Percentiles rank a stretch among this genome's conserved stretches.
Evolutionary conservation across 345 rosid genomes (phyloP).

Genomic region (Ceriops zippeliana): DNA sequence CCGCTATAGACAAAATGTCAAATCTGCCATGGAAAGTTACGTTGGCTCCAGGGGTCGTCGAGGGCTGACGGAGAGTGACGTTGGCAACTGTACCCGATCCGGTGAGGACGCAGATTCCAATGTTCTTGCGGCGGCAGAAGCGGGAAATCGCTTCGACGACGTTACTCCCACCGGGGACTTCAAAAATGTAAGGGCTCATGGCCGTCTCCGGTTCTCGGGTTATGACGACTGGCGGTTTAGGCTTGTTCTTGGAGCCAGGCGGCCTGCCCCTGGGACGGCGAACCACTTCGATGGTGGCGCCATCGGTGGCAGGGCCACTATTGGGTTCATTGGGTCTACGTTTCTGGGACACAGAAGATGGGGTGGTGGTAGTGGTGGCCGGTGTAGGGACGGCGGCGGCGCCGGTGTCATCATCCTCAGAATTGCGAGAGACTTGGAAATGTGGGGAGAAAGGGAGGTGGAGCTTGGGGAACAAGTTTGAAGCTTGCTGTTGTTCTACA

Average conservation of each 20-base stretch:
- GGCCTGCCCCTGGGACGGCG: constrained; percentile 91
- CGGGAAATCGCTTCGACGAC: constrained; percentile 54
- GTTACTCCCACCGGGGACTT: constrained; percentile 71
- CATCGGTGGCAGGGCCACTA: constrained; percentile 38
- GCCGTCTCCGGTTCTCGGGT: constrained; percentile 63
- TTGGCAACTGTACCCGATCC: constrained; percentile 81
- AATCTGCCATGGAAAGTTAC: constrained; percentile 86
- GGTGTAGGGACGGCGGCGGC: constrained; percentile 7
- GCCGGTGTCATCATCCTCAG: constrained; percentile 26
- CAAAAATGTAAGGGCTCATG: constrained; percentile 89
- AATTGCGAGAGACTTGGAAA: constrained; percentile 43
- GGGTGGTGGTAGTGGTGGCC: constrained; percentile 1
- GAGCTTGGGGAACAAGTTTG: constrained; percentile 53
- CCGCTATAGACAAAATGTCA: constrained; percentile 82
- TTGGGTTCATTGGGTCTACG: constrained; percentile 5
- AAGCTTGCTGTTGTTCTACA: constrained; percentile 22
- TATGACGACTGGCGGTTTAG: constrained; percentile 60
- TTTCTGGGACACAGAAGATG: not conserved
- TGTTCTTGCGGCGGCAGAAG: constrained; percentile 60
- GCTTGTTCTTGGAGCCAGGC: constrained; percentile 86
- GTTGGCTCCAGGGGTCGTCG: constrained; percentile 62
- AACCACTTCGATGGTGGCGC: constrained; percentile 60
- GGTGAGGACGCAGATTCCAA: constrained; percentile 64
- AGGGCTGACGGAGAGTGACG: constrained; percentile 82
- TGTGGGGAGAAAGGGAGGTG: constrained; percentile 46